These are phyloP conservation scores for Fimicolochytrium jonesii DNA, from an alignment of 192 early-diverging fungal genomes.

Conservation along the genomic window DNA sequence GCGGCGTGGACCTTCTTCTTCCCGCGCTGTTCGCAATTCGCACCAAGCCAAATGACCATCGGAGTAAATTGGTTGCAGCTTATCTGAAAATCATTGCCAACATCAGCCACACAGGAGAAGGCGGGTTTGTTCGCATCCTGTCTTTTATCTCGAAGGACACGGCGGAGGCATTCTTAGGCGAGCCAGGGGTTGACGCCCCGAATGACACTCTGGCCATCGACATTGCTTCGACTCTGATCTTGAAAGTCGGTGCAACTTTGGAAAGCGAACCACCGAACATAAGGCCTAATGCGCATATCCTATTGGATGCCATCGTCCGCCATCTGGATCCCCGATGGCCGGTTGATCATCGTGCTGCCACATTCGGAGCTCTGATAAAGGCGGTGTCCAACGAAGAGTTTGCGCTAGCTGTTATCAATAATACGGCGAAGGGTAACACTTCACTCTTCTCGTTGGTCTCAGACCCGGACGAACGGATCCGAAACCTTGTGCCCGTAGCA, in stretches of 20 bases:
- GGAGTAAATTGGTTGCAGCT: constrained; percentile 6
- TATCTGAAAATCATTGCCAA: constrained; percentile 11
- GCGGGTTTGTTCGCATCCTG: background rate
- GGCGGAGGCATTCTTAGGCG: background rate
- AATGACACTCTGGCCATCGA: background rate
- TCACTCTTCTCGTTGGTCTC: constrained; percentile 3
- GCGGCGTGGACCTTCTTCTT: constrained; percentile 16
- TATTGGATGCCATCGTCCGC: constrained; percentile 1
- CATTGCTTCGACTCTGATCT: constrained; percentile 1
- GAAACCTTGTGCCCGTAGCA: constrained; percentile 19
- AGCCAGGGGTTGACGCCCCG: background rate
- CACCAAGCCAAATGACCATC: background rate
- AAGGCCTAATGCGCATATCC: background rate
- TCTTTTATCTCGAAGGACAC: background rate
- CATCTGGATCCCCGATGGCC: background rate
- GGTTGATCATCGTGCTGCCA: constrained; percentile 11
- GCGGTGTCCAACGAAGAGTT: constrained; percentile 5
- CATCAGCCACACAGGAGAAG: background rate
- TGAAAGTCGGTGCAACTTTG: background rate
- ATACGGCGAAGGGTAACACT: background rate
- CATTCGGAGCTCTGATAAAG: constrained; percentile 22
- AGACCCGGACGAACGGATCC: constrained; percentile 5
- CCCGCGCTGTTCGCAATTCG: constrained; percentile 1
- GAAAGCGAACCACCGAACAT: background rate
- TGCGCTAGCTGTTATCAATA: constrained; percentile 8